Evolutionary conservation across 768 basidiomycete genomes (phyloP), one percentile per base, ranked within the genome.

Genomic region (Agrocybe praecox): DNA sequence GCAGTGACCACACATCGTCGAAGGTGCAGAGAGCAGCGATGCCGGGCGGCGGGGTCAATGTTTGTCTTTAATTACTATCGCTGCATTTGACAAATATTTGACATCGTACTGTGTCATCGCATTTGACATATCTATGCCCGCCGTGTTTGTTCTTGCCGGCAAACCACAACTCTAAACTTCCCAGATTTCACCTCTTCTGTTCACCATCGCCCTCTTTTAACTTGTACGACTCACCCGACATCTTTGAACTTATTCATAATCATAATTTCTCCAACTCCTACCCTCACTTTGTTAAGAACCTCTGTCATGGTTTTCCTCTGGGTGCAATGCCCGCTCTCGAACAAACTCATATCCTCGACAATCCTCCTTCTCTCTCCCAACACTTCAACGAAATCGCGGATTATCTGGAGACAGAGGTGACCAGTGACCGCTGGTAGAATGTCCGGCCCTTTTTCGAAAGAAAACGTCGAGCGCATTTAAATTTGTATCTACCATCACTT

Each of bases 281-380:
- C 22, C 76, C 74, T 0, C 7, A 59, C 7, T 64, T 77, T 2
- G 51, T 65, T 1, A 6, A 56, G 1, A 74, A 72, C 14, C 66
- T 77, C 7, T 57, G 55, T 1, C 3, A 61, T 12, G 72, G 74
- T 4, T 77, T 76, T 46, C 72, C 70, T 0, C 47, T 77, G 6
- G 72, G 74, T 6, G 22, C 63, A 0, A 70, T 77, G 61, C 71
- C 73, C 32, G 10, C 19, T 11, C 19, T 29, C 10, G 52, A 62
- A 0, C 26, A n/a, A n/a, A n/a, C n/a, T n/a, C 57, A 65, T 29
- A 65, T 66, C 11, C 62, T 65, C 18, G 49, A 50, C 1, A 67
- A 69, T 32, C 61, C 66, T 46, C 47, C 62, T 8, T 67, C 62
- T 2, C 26, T 56, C 46, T 1, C 18, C 0, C 19, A 26, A 0